Conservation (phyloP, 2,329 filamentous ascomycete genomes). For the Escovopsis sp. region DNA sequence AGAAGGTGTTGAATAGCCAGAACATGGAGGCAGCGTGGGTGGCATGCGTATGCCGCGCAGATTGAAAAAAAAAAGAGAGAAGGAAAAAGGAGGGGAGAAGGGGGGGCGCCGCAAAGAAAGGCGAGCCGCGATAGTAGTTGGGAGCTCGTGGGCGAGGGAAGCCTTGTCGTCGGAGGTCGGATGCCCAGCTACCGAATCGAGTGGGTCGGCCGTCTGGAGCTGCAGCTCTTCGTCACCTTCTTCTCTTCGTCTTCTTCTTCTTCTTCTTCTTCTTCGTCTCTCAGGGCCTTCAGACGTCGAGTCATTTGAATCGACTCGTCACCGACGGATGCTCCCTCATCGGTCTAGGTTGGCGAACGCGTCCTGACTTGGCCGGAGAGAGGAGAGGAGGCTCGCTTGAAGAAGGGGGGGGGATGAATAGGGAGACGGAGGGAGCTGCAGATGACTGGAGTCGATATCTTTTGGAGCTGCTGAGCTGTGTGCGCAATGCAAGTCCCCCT, state of each 20-base stretch:
- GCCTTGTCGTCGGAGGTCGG: neutral
- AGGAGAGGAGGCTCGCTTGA: neutral
- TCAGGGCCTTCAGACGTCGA: slow-evolving; percentile 1
- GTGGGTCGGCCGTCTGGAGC: neutral
- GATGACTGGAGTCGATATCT: slow-evolving; percentile 1
- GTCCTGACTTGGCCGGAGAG: neutral
- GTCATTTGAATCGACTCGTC: slow-evolving; percentile 5
- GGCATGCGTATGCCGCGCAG: slow-evolving; percentile 16
- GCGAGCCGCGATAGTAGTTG: neutral
- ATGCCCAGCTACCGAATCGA: neutral
- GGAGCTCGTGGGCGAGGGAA: neutral
- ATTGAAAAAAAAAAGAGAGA: neutral
- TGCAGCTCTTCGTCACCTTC: neutral
- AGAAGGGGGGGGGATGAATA: neutral
- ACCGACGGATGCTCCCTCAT: slow-evolving; percentile 5
- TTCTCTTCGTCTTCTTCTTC: too few species aligned
- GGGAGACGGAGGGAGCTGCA: neutral
- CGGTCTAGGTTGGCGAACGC: neutral
- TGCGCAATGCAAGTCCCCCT: too few species aligned
- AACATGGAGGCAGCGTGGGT: slow-evolving; percentile 47
- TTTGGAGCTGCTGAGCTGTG: slow-evolving; percentile 1
- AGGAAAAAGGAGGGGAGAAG: neutral
- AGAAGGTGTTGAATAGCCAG: slow-evolving; percentile 63
- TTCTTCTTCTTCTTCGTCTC: neutral
- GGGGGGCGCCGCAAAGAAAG: too few species aligned